These are phyloP conservation scores for Hygrophoropsis aurantiaca DNA, from an alignment of 768 basidiomycete species.

Conservation along the genomic window DNA sequence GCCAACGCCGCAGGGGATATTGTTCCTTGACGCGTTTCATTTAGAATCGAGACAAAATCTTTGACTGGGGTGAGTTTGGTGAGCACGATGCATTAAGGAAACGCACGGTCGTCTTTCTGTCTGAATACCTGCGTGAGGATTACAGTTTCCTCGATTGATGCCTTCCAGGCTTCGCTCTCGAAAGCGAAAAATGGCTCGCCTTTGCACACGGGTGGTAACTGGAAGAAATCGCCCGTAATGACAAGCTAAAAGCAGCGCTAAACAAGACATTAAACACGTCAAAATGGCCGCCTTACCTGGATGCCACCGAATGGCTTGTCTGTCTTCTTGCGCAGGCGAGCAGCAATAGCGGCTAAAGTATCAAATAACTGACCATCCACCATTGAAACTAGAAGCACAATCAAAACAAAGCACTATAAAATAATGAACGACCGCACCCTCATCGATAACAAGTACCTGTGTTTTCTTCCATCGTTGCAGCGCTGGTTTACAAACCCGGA, in stretches of 20 bases:
- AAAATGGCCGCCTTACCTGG: slow-evolving; percentile 37
- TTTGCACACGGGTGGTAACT: slow-evolving; percentile 54
- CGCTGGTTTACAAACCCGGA: slow-evolving; percentile 54
- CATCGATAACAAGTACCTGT: slow-evolving; percentile 64
- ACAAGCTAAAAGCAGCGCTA: slow-evolving; percentile 36
- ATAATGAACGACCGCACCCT: slow-evolving; percentile 39
- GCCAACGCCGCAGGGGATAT: slow-evolving; percentile 46
- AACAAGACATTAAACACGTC: background rate
- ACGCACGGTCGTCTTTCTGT: slow-evolving; percentile 68
- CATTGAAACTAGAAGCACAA: slow-evolving; percentile 56
- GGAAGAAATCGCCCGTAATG: slow-evolving; percentile 60
- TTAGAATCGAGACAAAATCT: slow-evolving; percentile 75
- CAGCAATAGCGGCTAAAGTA: slow-evolving; percentile 54
- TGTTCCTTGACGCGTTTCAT: slow-evolving; percentile 67
- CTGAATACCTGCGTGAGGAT: slow-evolving; percentile 73
- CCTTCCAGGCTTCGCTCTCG: slow-evolving; percentile 47
- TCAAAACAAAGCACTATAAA: background rate
- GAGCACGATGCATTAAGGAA: too few relatives aligned
- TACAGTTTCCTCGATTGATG: slow-evolving; percentile 56
- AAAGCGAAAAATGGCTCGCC: slow-evolving; percentile 58
- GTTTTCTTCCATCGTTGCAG: slow-evolving; percentile 56
- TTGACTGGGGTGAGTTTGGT: background rate
- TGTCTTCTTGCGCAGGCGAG: slow-evolving; percentile 48
- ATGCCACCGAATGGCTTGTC: slow-evolving; percentile 64
- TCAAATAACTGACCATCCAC: slow-evolving; percentile 63